These are phyloP conservation scores for Sutorius eximius DNA, from an alignment of 1,284 basidiomycete species.

Conservation along the genomic window DNA sequence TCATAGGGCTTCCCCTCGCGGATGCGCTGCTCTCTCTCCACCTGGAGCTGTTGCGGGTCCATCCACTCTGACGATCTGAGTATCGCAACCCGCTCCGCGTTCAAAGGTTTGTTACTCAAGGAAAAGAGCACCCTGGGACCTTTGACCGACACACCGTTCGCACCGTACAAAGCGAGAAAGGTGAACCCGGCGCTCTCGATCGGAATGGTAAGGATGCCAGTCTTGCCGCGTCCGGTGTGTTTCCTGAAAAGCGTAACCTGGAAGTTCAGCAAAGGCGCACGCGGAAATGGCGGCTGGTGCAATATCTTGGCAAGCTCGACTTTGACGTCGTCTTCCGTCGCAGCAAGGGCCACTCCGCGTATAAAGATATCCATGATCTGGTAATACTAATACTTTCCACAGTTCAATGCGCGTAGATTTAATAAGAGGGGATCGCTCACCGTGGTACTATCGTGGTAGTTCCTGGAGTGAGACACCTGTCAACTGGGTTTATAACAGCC, in stretches of 20 bases:
- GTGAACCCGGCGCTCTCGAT: slow-evolving; percentile 15
- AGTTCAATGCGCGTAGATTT: slow-evolving; percentile 1
- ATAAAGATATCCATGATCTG: slow-evolving; percentile 39
- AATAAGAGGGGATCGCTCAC: slow-evolving; percentile 20
- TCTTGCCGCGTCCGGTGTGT: slow-evolving; percentile 21
- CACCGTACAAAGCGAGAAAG: slow-evolving; percentile 36
- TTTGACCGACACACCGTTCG: slow-evolving; percentile 28
- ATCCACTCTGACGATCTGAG: slow-evolving; percentile 31
- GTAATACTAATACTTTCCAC: neutral
- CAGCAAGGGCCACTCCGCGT: slow-evolving; percentile 28
- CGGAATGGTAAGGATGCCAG: slow-evolving; percentile 37
- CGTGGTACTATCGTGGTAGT: slow-evolving; percentile 10
- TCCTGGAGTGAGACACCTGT: neutral
- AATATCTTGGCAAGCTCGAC: slow-evolving; percentile 35
- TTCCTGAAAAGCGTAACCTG: slow-evolving; percentile 34
- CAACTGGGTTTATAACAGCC: slow-evolving; percentile 20
- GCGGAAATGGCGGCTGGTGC: slow-evolving; percentile 38
- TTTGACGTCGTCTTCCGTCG: slow-evolving; percentile 35
- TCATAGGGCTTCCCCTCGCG: slow-evolving; percentile 22
- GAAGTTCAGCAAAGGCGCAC: slow-evolving; percentile 32
- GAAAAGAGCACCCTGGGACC: slow-evolving; percentile 23
- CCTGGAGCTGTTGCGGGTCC: slow-evolving; percentile 32
- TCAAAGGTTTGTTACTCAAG: slow-evolving; percentile 21
- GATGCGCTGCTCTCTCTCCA: slow-evolving; percentile 28
- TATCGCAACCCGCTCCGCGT: slow-evolving; percentile 22